Base-by-base conservation (phyloP, 2,329 filamentous ascomycete genomes). In the Ophioceras dolichostomum region DNA sequence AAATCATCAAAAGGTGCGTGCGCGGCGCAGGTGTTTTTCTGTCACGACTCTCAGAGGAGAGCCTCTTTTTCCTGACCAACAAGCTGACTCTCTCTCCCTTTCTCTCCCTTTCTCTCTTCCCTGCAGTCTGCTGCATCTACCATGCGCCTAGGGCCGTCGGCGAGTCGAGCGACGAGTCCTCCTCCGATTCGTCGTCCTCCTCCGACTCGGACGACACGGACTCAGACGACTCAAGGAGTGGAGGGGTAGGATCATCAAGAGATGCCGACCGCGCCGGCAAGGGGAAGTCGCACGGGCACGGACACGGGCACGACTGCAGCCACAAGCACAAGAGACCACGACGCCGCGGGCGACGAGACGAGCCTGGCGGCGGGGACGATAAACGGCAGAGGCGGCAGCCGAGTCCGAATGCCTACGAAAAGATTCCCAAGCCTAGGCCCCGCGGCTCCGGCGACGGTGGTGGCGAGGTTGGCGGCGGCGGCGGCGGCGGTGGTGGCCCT, bases 101-200 rank as follows among this genome's bases (percentile, higher is more conserved):
- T n/a, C n/a, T n/a, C n/a, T n/a, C n/a, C n/a, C n/a, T n/a, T n/a
- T n/a, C n/a, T n/a, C n/a, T n/a, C n/a, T n/a, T n/a, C n/a, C n/a
- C n/a, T n/a, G 12, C 43, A 94, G 91, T 96, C n/a, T 98, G 91
- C 70, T 98, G 91, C 59, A 98, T 98, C 58, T 98, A 95, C 62
- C 89, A 95, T 63, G 83, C 83, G 42, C 79, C 86, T 6, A 83
- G 81, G 47, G 74, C 70, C 10, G 77, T 86, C 4, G 86, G 83
- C 55, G 89, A 96, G 57, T 91, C 83, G 22, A 87, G 80, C 46
- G 75, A 77, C 46, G 76, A 80, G 36, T 76, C 72, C 3, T 74
- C 67, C 0, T 71, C 12, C 46, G 76, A 80, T 36, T 70, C 67
- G 17, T 77, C 76, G 12, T 69, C 67, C 32, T 69, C 65, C 4